Evolutionary conservation across 2,329 filamentous ascomycete genomes (phyloP), one percentile per base, ranked within the genome.

Genomic region (Epicoccum sorghinum): DNA sequence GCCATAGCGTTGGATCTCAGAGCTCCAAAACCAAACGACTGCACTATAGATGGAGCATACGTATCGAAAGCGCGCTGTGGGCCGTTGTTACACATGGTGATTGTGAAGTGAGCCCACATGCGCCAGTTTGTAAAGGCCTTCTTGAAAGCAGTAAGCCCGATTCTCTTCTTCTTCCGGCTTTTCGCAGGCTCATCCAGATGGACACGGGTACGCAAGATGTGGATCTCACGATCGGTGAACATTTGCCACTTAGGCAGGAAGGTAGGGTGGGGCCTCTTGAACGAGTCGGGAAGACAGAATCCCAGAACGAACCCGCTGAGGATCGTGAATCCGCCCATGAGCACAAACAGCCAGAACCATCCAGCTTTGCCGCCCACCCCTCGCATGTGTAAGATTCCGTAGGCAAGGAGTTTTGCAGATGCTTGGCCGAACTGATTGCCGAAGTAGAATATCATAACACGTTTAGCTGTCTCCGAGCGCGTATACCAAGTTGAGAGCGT

Each of bases 401-500:
- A 72, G 0, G 75, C 75, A 1, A 77, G 61, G 1, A 77, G 60
- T 27, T 72, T 70, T 0, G 71, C 70, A 12, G 74, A 68, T 3
- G 73, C 72, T 7, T 67, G 67, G 1, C 72, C 67, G 32, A 71
- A 62, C 22, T 72, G 69, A 14, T 74, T 59, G 3, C 72, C 69
- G 7, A 73, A 72, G 72, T 75, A 78, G 63, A 78, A 78, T 46
- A 75, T 75, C 2, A 71, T 71, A n/a, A 78, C 59, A 2, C 77
- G 68, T 25, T 74, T 71, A 0, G 76, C 73, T 1, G 78, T 64
- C 55, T 78, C 77, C 1, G 52, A 41, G 58, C 68, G 38, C 57
- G 84, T 91, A 75, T 90, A 91, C 74, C 74, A 88, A 89, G 73
- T 91, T 89, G 3, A 84, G 83, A 24, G 90, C 76, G 74, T 86